Percentiles rank a stretch among this genome's conserved stretches.
Conservation (phyloP, 2,329 filamentous ascomycete genomes). For the Didymella pomorum region DNA sequence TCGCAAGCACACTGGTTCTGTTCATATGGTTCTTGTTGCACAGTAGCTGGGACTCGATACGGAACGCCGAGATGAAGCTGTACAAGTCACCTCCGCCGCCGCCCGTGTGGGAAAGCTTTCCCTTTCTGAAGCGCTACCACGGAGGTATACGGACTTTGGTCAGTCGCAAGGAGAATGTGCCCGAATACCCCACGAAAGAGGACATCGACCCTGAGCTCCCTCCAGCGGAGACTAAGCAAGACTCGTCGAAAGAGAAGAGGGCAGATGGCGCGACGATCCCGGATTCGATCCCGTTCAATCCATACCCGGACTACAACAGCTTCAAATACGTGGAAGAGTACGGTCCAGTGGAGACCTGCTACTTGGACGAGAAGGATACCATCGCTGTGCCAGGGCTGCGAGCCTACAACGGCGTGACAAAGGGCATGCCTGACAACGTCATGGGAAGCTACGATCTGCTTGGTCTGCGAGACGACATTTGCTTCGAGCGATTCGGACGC, state of each 20-base stretch:
- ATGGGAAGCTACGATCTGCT: conserved; percentile 88
- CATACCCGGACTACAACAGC: conserved; percentile 72
- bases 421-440: conserved; percentile 83
- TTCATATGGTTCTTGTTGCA: conserved; percentile 80
- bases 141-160: conserved; percentile 81
- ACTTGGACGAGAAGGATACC: conserved; percentile 72
- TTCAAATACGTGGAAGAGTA: conserved; percentile 64
- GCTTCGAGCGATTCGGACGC: conserved; percentile 90
- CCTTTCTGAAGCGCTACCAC: conserved; percentile 87
- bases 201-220: conserved; percentile 53
- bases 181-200: conserved; percentile 80
- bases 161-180: conserved; percentile 69
- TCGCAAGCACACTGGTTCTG: conserved; percentile 74
- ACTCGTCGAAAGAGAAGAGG: conserved; percentile 42
- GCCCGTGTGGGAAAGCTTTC: conserved; percentile 84
- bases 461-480: conserved; percentile 81
- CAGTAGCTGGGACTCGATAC: conserved; percentile 75
- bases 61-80: conserved; percentile 64
- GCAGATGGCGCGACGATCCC: conserved; percentile 40
- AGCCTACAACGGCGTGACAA: conserved; percentile 78
- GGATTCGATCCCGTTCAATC: conserved; percentile 62
- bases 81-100: conserved; percentile 70
- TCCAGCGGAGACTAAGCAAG: conserved; percentile 30
- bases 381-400: conserved; percentile 73
- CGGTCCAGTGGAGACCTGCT: conserved; percentile 76